Evolutionary conservation across 2,329 filamentous ascomycete species (phyloP).

Genomic region (Sphaerulina vaccinii): DNA sequence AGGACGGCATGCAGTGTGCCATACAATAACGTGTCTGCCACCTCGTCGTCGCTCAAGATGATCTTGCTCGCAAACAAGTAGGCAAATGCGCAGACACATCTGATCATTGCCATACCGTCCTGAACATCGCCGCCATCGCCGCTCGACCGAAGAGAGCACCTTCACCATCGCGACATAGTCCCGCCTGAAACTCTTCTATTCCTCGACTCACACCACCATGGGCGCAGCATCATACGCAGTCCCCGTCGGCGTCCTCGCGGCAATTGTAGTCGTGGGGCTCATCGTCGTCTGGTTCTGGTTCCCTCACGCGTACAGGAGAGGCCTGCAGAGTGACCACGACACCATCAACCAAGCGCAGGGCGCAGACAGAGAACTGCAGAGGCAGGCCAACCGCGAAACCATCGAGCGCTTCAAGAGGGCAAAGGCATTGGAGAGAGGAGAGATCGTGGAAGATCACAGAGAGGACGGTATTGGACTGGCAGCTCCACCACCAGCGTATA

Average conservation of each 20-base stretch:
- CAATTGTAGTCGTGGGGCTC: conserved; percentile 25
- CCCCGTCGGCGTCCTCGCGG: conserved; percentile 32
- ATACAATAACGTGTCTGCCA: too few relatives aligned
- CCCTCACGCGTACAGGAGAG: conserved; percentile 28
- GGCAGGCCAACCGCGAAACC: conserved; percentile 20
- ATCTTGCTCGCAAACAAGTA: too few relatives aligned
- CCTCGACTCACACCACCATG: conserved; percentile 18
- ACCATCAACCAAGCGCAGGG: conserved; percentile 16
- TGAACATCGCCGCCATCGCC: too few relatives aligned
- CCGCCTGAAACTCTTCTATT: too few relatives aligned
- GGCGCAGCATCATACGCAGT: conserved; percentile 26
- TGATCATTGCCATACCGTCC: too few relatives aligned
- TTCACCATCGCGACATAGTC: not conserved
- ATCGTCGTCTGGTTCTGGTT: conserved; percentile 35
- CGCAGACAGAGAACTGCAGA: conserved; percentile 17
- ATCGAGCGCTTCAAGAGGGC: conserved; percentile 24
- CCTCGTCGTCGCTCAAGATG: too few relatives aligned
- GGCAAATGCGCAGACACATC: too few relatives aligned
- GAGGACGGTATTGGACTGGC: not conserved
- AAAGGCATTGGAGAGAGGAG: conserved; percentile 19
- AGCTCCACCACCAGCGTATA: not conserved
- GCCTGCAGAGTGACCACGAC: conserved; percentile 24
- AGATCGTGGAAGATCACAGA: conserved; percentile 11
- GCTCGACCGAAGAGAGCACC: too few relatives aligned
- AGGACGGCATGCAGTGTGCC: too few relatives aligned